Conservation (phyloP, 2,329 filamentous ascomycete species). For the Botryotinia globosa region DNA sequence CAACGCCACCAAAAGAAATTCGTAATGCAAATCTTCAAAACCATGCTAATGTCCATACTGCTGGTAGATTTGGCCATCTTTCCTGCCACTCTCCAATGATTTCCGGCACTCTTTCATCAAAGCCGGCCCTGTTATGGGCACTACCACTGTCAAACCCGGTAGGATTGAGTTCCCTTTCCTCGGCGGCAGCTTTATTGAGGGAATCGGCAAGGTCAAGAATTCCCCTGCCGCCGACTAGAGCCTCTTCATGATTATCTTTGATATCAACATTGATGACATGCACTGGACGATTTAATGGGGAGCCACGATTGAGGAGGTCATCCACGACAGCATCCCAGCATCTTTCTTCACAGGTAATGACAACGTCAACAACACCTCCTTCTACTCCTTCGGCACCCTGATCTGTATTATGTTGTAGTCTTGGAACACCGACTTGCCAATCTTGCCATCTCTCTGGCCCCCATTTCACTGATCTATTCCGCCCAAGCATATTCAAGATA, state of each 20-base stretch:
- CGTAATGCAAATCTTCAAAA: conserved; percentile 53
- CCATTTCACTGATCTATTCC: conserved; percentile 90
- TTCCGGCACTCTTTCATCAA: conserved; percentile 91
- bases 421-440: conserved; percentile 84
- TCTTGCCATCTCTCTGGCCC: conserved; percentile 97
- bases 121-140: conserved; percentile 66
- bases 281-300: conserved; percentile 84
- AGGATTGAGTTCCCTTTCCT: conserved; percentile 66
- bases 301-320: conserved; percentile 81
- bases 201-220: conserved; percentile 88
- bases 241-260: conserved; percentile 97
- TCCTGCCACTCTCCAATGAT: conserved; percentile 93
- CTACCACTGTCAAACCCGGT: conserved; percentile 67
- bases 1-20: conserved; percentile 15
- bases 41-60: conserved; percentile 94
- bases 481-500: conserved; percentile 90
- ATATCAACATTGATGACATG: conserved; percentile 99
- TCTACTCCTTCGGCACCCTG: conserved; percentile 79
- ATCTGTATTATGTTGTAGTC: conserved; percentile 72
- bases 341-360: conserved; percentile 95
- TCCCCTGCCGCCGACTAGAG: conserved; percentile 81
- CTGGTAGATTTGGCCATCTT: conserved; percentile 85
- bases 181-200: conserved; percentile 74
- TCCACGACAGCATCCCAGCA: conserved; percentile 98
- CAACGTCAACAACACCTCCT: conserved; percentile 84